Evolutionary conservation across 2,329 filamentous ascomycete species (phyloP).

Genomic region (Alternaria sp.): DNA sequence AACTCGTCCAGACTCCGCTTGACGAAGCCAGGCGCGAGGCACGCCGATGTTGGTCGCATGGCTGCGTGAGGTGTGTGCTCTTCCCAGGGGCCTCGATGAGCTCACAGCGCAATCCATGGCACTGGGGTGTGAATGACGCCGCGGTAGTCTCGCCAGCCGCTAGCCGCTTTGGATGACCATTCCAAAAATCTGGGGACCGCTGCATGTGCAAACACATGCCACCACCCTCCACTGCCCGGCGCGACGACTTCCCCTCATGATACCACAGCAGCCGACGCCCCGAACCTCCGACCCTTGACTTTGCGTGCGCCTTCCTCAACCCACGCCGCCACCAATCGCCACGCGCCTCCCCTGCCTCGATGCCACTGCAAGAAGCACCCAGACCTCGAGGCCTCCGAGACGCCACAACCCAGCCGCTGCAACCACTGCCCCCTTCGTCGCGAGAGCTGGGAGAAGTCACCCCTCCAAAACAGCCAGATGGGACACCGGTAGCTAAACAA

Average conservation of each 20-base stretch:
- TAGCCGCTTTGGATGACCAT: slow-evolving; percentile 23
- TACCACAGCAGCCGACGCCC: not conserved
- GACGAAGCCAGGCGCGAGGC: slow-evolving; percentile 59
- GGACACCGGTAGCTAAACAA: slow-evolving; percentile 44
- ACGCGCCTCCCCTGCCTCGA: slow-evolving; percentile 28
- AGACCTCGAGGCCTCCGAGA: slow-evolving; percentile 39
- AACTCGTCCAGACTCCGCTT: slow-evolving; percentile 66
- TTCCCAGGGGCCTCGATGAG: slow-evolving; percentile 1
- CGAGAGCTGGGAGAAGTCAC: slow-evolving; percentile 66
- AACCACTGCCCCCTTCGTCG: slow-evolving; percentile 56
- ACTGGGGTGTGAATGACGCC: slow-evolving; percentile 16
- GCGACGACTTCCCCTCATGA: slow-evolving; percentile 3
- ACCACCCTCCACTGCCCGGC: slow-evolving; percentile 1
- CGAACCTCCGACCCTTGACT: not conserved
- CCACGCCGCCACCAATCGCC: slow-evolving; percentile 4
- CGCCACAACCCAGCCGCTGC: slow-evolving; percentile 32
- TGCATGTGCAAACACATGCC: slow-evolving; percentile 5
- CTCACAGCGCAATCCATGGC: slow-evolving; percentile 11
- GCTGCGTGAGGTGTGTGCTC: slow-evolving; percentile 4
- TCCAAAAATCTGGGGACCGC: slow-evolving; percentile 24
- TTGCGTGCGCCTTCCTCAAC: slow-evolving; percentile 5
- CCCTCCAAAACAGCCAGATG: slow-evolving; percentile 54
- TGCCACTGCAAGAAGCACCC: slow-evolving; percentile 45
- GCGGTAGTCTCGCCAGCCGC: slow-evolving; percentile 20
- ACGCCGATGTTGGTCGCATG: slow-evolving; percentile 48